Conservation (phyloP, 257 asterid genomes). For the Solanum infundibuliforme region DNA sequence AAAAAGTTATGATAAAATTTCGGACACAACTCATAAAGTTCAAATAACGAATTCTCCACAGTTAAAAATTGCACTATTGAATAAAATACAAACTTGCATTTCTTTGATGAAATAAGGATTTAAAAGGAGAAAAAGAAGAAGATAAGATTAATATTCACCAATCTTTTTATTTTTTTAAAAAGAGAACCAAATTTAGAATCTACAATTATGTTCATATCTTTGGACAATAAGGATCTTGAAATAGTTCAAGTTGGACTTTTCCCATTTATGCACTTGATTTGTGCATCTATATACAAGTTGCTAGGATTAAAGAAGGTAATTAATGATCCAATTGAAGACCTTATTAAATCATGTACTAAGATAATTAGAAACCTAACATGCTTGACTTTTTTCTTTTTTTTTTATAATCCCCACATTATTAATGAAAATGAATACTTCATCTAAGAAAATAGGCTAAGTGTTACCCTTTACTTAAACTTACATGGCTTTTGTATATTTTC, state of each 20-base stretch:
- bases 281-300: background rate
- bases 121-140: background rate
- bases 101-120: background rate
- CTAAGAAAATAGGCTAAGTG: background rate
- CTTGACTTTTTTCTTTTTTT: background rate
- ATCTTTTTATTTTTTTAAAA: background rate
- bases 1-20: background rate
- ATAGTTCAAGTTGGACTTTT: background rate
- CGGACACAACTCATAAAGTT: background rate
- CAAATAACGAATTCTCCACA: fast-evolving
- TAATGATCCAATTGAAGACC: background rate
- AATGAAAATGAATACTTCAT: background rate
- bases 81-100: background rate
- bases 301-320: background rate
- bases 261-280: background rate
- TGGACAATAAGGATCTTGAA: background rate
- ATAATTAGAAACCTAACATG: background rate
- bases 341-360: background rate
- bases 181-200: background rate
- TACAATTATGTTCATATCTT: background rate
- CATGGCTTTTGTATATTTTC: background rate
- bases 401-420: background rate
- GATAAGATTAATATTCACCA: background rate
- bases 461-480: background rate
- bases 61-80: background rate